Conservation (phyloP, 345 rosid genomes). For the Dovyalis caffra region DNA sequence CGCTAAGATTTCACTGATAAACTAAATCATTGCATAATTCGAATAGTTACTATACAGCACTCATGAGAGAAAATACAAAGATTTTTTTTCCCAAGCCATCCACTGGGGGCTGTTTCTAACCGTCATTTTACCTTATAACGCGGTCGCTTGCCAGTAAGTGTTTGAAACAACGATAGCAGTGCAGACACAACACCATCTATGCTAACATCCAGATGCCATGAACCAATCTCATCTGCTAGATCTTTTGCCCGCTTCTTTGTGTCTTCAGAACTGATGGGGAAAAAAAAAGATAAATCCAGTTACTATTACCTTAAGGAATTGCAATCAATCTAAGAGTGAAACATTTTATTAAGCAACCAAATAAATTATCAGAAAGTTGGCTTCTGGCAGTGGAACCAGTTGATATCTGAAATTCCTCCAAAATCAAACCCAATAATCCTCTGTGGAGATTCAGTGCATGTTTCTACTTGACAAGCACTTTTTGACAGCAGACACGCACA, state of each 20-base stretch:
- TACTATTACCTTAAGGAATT: neutral
- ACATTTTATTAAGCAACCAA: neutral
- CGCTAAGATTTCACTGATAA: neutral
- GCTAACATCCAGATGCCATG: slow-evolving; percentile 89
- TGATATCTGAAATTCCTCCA: neutral
- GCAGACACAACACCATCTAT: slow-evolving; percentile 86
- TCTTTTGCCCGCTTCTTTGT: slow-evolving; percentile 72
- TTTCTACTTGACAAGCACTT: neutral
- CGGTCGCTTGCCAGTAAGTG: slow-evolving; percentile 80
- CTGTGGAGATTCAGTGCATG: neutral
- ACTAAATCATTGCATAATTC: neutral
- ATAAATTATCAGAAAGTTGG: neutral
- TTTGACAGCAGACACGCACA: neutral
- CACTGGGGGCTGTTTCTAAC: neutral
- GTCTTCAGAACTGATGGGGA: slow-evolving; percentile 61
- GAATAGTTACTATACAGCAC: neutral
- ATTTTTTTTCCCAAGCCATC: neutral
- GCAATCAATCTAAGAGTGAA: neutral
- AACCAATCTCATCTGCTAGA: slow-evolving; percentile 85
- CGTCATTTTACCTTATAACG: slow-evolving; percentile 58
- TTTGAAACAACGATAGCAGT: slow-evolving; percentile 67
- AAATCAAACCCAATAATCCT: neutral
- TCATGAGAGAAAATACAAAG: neutral
- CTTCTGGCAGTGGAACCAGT: neutral
- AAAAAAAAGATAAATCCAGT: neutral